Conservation (phyloP, 2,329 filamentous ascomycete genomes). For the Trichoderma arundinaceum region DNA sequence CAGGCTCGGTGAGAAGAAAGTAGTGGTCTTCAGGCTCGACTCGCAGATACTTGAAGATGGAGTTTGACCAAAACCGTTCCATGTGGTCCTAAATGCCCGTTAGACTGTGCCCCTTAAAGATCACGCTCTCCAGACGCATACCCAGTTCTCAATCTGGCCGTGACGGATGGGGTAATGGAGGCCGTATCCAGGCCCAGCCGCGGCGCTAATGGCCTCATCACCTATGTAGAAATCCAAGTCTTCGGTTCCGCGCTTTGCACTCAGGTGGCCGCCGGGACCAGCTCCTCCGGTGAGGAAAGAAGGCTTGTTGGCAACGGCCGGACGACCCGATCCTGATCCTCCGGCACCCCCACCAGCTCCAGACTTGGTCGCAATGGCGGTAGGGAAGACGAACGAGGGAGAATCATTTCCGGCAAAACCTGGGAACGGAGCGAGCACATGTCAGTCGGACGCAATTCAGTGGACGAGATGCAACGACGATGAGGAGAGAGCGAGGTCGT, state of each 20-base stretch:
- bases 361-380: slow-evolving; percentile 95
- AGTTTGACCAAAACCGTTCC: slow-evolving; percentile 99
- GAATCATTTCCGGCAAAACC: slow-evolving; percentile 99
- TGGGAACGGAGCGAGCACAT: slow-evolving; percentile 45
- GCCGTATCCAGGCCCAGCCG: slow-evolving; percentile 88
- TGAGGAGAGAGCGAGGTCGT: slow-evolving; percentile 44
- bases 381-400: slow-evolving; percentile 98
- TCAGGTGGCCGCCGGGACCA: slow-evolving; percentile 80
- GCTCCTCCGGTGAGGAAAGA: slow-evolving; percentile 92
- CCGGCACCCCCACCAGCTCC: slow-evolving; percentile 67
- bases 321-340: slow-evolving; percentile 84
- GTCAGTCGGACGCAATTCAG: slow-evolving; percentile 38
- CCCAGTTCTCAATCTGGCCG: slow-evolving; percentile 99
- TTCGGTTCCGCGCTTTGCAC: slow-evolving; percentile 92
- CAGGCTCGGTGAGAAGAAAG: slow-evolving; percentile 96
- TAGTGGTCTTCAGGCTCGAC: slow-evolving; percentile 99
- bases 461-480: slow-evolving; percentile 18
- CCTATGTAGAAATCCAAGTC: slow-evolving; percentile 99
- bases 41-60: slow-evolving; percentile 98
- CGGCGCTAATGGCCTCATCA: slow-evolving; percentile 87
- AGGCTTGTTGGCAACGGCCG: slow-evolving; percentile 90
- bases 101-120: slow-evolving; percentile 36
- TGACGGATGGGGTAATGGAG: slow-evolving; percentile 97
- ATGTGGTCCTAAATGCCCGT: slow-evolving; percentile 78
- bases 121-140: slow-evolving; percentile 49